Percentiles rank a stretch among this genome's conserved stretches.
Conservation (phyloP, 495 filamentous ascomycete genomes). For the Penicillium turbatum region DNA sequence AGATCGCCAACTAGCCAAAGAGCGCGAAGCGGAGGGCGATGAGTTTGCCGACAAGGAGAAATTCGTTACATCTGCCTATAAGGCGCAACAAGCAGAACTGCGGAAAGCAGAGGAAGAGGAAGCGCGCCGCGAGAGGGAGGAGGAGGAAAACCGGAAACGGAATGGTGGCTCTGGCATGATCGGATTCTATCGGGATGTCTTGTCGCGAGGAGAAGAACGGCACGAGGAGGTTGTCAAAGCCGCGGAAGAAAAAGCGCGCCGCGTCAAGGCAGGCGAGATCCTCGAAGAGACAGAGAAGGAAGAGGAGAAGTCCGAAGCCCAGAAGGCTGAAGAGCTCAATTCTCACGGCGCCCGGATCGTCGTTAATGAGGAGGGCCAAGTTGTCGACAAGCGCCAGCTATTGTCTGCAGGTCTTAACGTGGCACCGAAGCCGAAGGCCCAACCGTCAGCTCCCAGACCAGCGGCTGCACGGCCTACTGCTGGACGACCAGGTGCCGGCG, state of each 20-base stretch:
- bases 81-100: constrained; percentile 85
- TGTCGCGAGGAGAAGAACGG: constrained; percentile 70
- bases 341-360: constrained; percentile 62
- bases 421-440: constrained; percentile 52
- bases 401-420: constrained; percentile 86
- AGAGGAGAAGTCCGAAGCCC: constrained; percentile 63
- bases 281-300: constrained; percentile 22
- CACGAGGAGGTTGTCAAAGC: constrained; percentile 67
- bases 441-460: constrained; percentile 31
- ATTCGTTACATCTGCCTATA: constrained; percentile 95
- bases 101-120: constrained; percentile 78
- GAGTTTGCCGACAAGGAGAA: constrained; percentile 93
- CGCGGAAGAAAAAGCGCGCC: constrained; percentile 59
- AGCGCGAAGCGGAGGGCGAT: constrained; percentile 90
- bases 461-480: constrained; percentile 26
- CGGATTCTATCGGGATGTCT: constrained; percentile 77
- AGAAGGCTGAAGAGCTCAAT: constrained; percentile 71
- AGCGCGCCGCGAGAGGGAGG: constrained; percentile 60
- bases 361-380: constrained; percentile 89
- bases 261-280: constrained; percentile 43
- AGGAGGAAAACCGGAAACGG: constrained; percentile 57
- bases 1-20: constrained; percentile 79
- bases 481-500: constrained; percentile 27
- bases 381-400: constrained; percentile 90
- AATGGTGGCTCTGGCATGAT: constrained; percentile 71